Conservation (phyloP, 2,329 filamentous ascomycete genomes). For the Eurotiales sp. region DNA sequence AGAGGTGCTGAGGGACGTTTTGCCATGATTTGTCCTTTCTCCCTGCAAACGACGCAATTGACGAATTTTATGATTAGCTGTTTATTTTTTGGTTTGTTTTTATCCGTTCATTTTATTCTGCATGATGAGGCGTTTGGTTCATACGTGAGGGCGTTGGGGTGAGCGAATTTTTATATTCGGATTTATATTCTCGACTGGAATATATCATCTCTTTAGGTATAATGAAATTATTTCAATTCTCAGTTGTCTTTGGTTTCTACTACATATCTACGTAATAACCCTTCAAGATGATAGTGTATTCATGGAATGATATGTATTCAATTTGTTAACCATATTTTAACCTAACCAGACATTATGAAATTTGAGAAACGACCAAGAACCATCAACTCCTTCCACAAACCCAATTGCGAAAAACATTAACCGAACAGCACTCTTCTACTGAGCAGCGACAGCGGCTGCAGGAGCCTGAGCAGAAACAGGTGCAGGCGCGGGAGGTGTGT, state of each 20-base stretch:
- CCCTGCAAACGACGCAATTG: neutral
- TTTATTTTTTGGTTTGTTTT: neutral
- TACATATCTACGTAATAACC: no score
- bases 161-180: neutral
- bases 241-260: no score
- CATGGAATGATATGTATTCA: no score
- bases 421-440: neutral
- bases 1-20: conserved; percentile 71
- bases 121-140: neutral
- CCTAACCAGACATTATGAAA: neutral
- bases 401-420: neutral
- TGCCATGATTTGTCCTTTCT: conserved; percentile 49
- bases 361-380: neutral
- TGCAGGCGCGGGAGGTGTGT: conserved; percentile 30
- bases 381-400: neutral
- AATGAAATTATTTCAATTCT: no score
- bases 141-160: neutral
- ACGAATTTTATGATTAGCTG: neutral
- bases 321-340: no score
- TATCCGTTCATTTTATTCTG: neutral
- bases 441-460: conserved; percentile 13
- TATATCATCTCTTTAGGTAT: no score
- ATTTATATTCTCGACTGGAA: no score
- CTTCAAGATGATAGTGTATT: no score
- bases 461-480: conserved; percentile 16